phyloP scores from a whole-genome alignment of 768 basidiomycete genomes.

The Collybia mongolica region DNA sequence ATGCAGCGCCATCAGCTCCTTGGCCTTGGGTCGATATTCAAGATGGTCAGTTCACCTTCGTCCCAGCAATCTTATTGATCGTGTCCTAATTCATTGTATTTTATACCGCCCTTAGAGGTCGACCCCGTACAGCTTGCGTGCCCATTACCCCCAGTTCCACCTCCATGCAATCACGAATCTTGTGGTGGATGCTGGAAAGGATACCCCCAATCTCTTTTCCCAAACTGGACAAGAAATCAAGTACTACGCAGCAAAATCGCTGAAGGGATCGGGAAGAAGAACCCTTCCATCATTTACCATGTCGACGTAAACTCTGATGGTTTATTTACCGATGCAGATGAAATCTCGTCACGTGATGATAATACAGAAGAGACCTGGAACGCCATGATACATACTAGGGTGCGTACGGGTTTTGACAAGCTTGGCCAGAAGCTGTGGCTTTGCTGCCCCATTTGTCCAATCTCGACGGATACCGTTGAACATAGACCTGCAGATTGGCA shows the following conservation, averaged over 20 bases:
- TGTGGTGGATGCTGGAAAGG: constrained; percentile 39
- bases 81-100: neutral
- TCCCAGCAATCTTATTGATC: neutral
- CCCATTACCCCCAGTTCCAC: constrained; percentile 31
- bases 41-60: constrained; percentile 25
- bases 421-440: neutral
- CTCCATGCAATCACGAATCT: constrained; percentile 31
- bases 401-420: constrained; percentile 24
- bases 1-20: constrained; percentile 45
- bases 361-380: constrained; percentile 36
- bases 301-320: constrained; percentile 41
- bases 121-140: constrained; percentile 30
- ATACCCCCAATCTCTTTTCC: constrained; percentile 48
- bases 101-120: constrained; percentile 36
- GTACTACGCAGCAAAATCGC: constrained; percentile 38
- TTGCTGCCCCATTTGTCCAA: neutral
- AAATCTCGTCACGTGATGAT: constrained; percentile 17
- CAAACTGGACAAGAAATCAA: constrained; percentile 55
- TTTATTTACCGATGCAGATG: constrained; percentile 30
- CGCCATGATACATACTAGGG: constrained; percentile 27
- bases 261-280: constrained; percentile 25
- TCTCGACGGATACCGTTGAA: too few relatives aligned
- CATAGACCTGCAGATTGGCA: too few relatives aligned
- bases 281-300: constrained; percentile 30
- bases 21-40: constrained; percentile 46